Evolutionary conservation across 1,284 basidiomycete species (phyloP), one percentile per base, ranked within the genome.

Genomic region (Chondrostereum purpureum): DNA sequence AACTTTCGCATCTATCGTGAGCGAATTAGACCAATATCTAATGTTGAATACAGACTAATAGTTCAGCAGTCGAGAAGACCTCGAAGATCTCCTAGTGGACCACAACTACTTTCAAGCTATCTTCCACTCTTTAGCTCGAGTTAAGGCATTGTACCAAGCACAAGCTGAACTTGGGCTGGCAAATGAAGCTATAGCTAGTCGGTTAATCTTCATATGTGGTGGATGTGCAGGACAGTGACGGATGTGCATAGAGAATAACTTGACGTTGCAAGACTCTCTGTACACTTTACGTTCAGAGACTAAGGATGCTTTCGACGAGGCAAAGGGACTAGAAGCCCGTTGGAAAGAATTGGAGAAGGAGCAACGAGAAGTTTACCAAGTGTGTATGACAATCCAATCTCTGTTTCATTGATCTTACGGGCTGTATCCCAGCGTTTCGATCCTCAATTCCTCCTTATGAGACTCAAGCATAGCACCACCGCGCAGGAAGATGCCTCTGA

Each of bases 401-500:
- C 40, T 21, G 34, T 14, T 20, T 4, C 36, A 44, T 42, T 54
- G 16, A 24, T 14, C 44, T 17, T n/a, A 17, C 16, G 42, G 31
- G 16, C 20, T n/a, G n/a, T n/a, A n/a, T 21, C n/a, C 11, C 57
- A 95, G 92, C 80, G 88, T 38, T 88, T 88, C 56, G 79, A 80
- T 1, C 83, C 89, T 0, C 85, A 89, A 55, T 93, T 94, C 58
- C 78, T 95, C 27, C 77, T 89, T 44, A 78, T 93, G 66, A 80
- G 92, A 1, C 75, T 95, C 11, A 77, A 83, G 39, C 90, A 94
- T 57, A 87, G 90, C 17, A 83, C 86, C 8, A 88, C 84, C 0
- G 84, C 86, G 17, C 92, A 94, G 64, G 93, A 97, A 55, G 91
- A 92, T 50, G 65, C 75, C 13, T 92, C 90, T 1, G 93, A 97